Percentiles rank a stretch among this genome's conserved stretches.
These are phyloP conservation scores for Suhomyces bokatorum DNA, from an alignment of 1,139 yeast genomes.

Conservation along the genomic window DNA sequence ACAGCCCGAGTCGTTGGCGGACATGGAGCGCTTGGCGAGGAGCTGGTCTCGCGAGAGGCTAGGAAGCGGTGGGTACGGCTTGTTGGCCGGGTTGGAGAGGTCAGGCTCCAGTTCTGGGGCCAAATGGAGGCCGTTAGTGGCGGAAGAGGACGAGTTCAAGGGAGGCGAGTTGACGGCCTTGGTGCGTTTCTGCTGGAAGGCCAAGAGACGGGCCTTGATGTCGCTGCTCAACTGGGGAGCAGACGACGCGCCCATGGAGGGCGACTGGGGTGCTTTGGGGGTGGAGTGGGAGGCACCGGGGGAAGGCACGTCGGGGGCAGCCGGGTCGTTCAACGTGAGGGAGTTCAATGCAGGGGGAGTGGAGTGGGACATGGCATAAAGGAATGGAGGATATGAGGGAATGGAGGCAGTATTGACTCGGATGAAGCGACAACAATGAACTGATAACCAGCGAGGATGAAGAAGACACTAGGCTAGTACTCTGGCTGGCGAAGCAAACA, in stretches of 20 bases:
- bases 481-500: too few species aligned
- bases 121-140: slow-evolving; percentile 3
- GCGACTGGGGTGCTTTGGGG: slow-evolving; percentile 10
- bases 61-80: slow-evolving; percentile 4
- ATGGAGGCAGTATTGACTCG: too few species aligned
- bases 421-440: too few species aligned
- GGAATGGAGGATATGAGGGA: too few species aligned
- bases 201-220: slow-evolving; percentile 72
- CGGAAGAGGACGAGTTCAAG: slow-evolving; percentile 19
- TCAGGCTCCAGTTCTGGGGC: not conserved
- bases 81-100: not conserved
- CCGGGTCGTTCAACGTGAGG: slow-evolving; percentile 3
- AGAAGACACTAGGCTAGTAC: too few species aligned
- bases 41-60: slow-evolving; percentile 4
- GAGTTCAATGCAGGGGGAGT: slow-evolving; percentile 5
- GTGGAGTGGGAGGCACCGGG: slow-evolving; percentile 1
- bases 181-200: slow-evolving; percentile 68
- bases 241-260: slow-evolving; percentile 9
- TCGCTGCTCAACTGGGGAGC: slow-evolving; percentile 53
- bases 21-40: slow-evolving; percentile 7
- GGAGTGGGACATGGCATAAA: slow-evolving; percentile 3
- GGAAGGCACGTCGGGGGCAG: not conserved
- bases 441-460: too few species aligned
- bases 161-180: slow-evolving; percentile 28
- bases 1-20: slow-evolving; percentile 15